Percentiles rank a stretch among this genome's conserved stretches.
Conservation (phyloP, 495 filamentous ascomycete genomes). For the Immersiella caudata region DNA sequence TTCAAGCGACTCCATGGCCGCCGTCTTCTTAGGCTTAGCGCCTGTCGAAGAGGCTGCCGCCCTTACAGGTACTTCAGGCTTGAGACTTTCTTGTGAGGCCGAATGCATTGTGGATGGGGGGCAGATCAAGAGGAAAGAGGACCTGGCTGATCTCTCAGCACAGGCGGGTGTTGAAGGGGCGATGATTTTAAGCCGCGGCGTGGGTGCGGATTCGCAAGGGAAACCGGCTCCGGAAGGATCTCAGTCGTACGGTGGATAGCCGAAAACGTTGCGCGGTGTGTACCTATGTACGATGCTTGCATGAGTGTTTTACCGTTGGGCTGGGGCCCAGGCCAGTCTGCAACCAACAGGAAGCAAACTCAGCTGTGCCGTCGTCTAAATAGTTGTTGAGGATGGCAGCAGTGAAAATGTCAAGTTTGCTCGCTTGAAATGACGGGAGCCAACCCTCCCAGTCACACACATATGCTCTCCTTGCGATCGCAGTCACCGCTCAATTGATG, state of each 20-base stretch:
- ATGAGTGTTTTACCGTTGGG: neutral
- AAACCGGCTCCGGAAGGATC: neutral
- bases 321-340: neutral
- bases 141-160: conserved; percentile 15
- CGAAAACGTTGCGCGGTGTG: neutral
- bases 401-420: neutral
- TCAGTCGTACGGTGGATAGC: neutral
- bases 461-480: neutral
- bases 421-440: neutral
- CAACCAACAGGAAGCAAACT: neutral
- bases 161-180: neutral
- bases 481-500: conserved; percentile 14
- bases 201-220: neutral
- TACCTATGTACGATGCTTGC: neutral
- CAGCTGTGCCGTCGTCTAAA: neutral
- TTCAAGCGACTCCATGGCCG: conserved; percentile 70
- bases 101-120: conserved; percentile 21
- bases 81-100: conserved; percentile 15
- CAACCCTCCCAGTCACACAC: conserved; percentile 6
- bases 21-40: conserved; percentile 37
- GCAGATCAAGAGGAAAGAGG: conserved; percentile 10
- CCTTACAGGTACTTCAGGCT: conserved; percentile 22
- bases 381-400: neutral
- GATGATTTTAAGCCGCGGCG: neutral
- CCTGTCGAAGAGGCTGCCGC: conserved; percentile 18